Evolutionary conservation across 2,329 filamentous ascomycete species (phyloP).

Genomic region (Aspergillus eucalypticola): DNA sequence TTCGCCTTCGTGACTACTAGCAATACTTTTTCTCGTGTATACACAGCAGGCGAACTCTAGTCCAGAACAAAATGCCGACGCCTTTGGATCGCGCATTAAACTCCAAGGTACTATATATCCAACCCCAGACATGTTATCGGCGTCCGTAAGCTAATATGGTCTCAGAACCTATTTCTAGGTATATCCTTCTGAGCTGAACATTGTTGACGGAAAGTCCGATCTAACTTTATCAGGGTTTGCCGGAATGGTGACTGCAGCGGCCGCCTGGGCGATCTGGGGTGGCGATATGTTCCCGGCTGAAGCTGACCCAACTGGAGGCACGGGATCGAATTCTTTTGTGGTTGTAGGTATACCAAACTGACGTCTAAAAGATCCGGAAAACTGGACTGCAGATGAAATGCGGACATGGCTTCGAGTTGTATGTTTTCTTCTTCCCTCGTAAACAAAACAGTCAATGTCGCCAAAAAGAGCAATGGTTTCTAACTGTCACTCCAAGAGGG

Average conservation of each 20-base stretch:
- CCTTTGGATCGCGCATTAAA: conserved; percentile 67
- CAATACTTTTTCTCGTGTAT: background rate
- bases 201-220: background rate
- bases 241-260: conserved; percentile 76
- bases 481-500: conserved; percentile 52
- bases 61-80: conserved; percentile 61
- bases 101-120: conserved; percentile 59
- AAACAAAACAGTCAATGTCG: background rate
- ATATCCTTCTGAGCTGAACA: conserved; percentile 24
- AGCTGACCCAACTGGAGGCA: conserved; percentile 75
- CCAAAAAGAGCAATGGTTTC: conserved; percentile 1
- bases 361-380: conserved; percentile 55
- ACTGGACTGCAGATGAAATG: conserved; percentile 80
- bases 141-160: conserved; percentile 14
- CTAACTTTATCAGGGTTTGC: conserved; percentile 65
- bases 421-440: conserved; percentile 37
- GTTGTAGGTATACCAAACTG: conserved; percentile 12
- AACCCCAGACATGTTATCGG: background rate
- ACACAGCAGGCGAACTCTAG: background rate
- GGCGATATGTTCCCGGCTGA: conserved; percentile 76
- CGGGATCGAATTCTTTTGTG: background rate
- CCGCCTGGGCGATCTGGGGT: conserved; percentile 83
- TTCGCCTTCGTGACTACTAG: background rate
- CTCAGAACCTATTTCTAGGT: conserved; percentile 71
- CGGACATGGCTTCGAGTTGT: conserved; percentile 78